Conservation (phyloP, 495 filamentous ascomycete species). For the Rostrohypoxylon terebratum region DNA sequence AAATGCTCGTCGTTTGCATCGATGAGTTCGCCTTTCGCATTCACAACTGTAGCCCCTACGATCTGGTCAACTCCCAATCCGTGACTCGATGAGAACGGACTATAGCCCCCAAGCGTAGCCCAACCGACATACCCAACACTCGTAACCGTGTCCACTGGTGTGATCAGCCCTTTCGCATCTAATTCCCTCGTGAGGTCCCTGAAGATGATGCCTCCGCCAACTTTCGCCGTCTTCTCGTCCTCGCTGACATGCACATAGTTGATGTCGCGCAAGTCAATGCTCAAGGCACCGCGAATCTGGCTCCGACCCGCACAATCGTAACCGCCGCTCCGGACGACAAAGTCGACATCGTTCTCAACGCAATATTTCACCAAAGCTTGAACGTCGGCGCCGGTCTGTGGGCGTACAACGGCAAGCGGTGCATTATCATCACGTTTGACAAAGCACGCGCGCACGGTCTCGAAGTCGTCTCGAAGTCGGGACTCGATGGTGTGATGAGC, state of each 20-base stretch:
- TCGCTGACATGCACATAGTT: slow-evolving; percentile 5
- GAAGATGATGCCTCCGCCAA: slow-evolving; percentile 3
- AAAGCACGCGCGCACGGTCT: slow-evolving; percentile 8
- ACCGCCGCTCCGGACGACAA: neutral
- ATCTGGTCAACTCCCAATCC: slow-evolving; percentile 5
- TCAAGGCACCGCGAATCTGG: slow-evolving; percentile 2
- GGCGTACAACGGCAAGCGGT: neutral
- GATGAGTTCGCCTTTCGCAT: slow-evolving; percentile 5
- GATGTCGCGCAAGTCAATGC: slow-evolving; percentile 9
- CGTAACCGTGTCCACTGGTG: neutral
- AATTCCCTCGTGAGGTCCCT: slow-evolving; percentile 3
- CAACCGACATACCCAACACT: neutral
- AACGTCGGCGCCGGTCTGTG: neutral
- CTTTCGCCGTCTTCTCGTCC: neutral
- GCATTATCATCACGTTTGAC: neutral
- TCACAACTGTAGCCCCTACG: neutral
- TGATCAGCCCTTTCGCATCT: slow-evolving; percentile 2
- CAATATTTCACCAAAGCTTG: neutral
- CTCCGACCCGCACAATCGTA: slow-evolving; percentile 9
- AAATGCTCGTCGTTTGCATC: neutral
- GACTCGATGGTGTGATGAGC: slow-evolving; percentile 2
- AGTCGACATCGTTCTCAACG: neutral
- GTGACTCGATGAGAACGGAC: slow-evolving; percentile 9
- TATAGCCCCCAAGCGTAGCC: slow-evolving; percentile 10
- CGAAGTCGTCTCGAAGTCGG: slow-evolving; percentile 3